These are phyloP conservation scores for Pseudevernia furfuracea DNA, from an alignment of 495 filamentous ascomycete species.

Conservation along the genomic window DNA sequence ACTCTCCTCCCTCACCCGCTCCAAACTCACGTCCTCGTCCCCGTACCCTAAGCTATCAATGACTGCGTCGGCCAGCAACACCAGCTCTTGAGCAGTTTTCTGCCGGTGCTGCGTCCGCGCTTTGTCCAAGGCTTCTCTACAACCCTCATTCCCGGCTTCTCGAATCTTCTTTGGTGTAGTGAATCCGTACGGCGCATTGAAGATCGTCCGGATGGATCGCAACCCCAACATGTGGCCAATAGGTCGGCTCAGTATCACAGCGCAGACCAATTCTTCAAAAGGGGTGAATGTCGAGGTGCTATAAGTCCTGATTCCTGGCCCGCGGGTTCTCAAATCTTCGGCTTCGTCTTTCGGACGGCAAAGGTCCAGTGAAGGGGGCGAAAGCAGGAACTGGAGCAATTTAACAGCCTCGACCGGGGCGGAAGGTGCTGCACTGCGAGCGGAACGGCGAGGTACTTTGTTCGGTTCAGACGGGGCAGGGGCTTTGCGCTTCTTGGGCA, in stretches of 20 bases:
- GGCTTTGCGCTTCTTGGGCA: constrained; percentile 23
- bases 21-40: constrained; percentile 20
- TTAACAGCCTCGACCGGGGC: constrained; percentile 16
- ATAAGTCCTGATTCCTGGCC: constrained; percentile 24
- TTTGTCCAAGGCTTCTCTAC: constrained; percentile 20
- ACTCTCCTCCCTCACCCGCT: constrained; percentile 18
- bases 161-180: constrained; percentile 26
- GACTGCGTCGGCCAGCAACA: constrained; percentile 17
- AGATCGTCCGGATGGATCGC: constrained; percentile 31
- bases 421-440: constrained; percentile 16
- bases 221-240: constrained; percentile 32
- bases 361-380: constrained; percentile 22
- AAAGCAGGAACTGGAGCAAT: constrained; percentile 30
- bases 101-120: constrained; percentile 28
- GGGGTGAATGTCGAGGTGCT: constrained; percentile 26
- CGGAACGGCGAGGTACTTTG: constrained; percentile 22
- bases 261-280: constrained; percentile 32
- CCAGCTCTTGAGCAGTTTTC: constrained; percentile 26
- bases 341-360: constrained; percentile 32
- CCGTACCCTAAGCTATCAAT: constrained; percentile 14
- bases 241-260: constrained; percentile 31
- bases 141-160: constrained; percentile 24
- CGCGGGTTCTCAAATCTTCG: constrained; percentile 21
- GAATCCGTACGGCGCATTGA: constrained; percentile 31
- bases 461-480: constrained; percentile 12